phyloP scores from a whole-genome alignment of 805 yeast species.

The Osmozyma mogii region DNA sequence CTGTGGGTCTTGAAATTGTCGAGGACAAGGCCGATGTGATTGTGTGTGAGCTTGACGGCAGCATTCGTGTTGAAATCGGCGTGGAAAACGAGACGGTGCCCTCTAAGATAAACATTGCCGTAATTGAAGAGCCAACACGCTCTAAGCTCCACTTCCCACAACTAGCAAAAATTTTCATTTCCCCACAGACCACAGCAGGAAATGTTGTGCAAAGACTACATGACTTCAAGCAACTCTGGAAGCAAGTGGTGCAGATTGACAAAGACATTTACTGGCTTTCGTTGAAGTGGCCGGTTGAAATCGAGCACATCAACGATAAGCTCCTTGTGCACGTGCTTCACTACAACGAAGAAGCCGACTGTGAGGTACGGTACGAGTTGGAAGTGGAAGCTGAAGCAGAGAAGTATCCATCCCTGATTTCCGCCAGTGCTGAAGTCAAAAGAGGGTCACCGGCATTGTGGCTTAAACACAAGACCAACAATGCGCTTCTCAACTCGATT shows the following conservation, averaged over 20 bases:
- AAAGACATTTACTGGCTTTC: constrained; percentile 22
- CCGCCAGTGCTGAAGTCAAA: too few relatives aligned
- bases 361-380: too few relatives aligned
- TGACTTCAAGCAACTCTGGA: constrained; percentile 7
- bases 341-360: too few relatives aligned
- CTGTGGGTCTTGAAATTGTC: constrained; percentile 17
- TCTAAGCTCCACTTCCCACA: too few relatives aligned
- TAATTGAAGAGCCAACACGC: constrained; percentile 10
- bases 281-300: constrained; percentile 19
- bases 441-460: too few relatives aligned
- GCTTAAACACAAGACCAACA: too few relatives aligned
- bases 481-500: too few relatives aligned
- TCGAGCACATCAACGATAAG: constrained; percentile 1
- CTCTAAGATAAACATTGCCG: constrained; percentile 5
- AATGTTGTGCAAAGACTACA: constrained; percentile 12
- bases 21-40: constrained; percentile 1
- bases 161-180: constrained; percentile 2
- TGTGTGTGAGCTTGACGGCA: neutral
- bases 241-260: constrained; percentile 16
- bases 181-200: constrained; percentile 1
- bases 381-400: too few relatives aligned
- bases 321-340: constrained; percentile 4
- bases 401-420: too few relatives aligned
- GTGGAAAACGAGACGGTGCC: neutral
- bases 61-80: neutral